These are phyloP conservation scores for Tuber magnatum DNA, from an alignment of 495 filamentous ascomycete species.

Conservation along the genomic window DNA sequence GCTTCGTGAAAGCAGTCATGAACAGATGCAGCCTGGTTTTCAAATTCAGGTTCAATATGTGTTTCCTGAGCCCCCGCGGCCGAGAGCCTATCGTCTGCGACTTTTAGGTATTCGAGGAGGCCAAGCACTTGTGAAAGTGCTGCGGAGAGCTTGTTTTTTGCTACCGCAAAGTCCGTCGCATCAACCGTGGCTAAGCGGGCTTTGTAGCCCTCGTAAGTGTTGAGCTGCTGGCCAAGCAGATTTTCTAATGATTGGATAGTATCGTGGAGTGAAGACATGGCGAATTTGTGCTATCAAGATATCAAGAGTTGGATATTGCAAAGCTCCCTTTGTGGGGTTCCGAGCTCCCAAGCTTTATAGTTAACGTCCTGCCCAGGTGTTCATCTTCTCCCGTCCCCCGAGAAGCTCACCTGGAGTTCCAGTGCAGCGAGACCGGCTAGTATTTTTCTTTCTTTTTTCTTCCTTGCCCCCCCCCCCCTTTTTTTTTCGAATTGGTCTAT, in stretches of 20 bases:
- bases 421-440: background rate
- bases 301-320: background rate
- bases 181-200: background rate
- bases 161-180: background rate
- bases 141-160: background rate
- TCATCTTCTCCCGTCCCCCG: background rate
- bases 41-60: background rate
- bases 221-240: background rate
- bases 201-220: background rate
- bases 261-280: background rate
- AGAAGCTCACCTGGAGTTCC: background rate
- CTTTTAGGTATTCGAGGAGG: constrained; percentile 2
- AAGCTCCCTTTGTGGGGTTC: background rate
- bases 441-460: background rate
- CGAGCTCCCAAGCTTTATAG: background rate
- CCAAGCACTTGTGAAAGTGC: background rate
- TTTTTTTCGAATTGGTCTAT: background rate
- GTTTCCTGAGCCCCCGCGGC: background rate
- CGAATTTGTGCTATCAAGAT: background rate
- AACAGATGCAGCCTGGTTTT: background rate
- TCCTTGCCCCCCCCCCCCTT: background rate
- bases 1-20: constrained; percentile 3
- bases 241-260: background rate
- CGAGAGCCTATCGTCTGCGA: background rate
- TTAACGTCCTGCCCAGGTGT: background rate